phyloP scores from a whole-genome alignment of 2,329 filamentous ascomycete species.

The Mariannaea sp. region DNA sequence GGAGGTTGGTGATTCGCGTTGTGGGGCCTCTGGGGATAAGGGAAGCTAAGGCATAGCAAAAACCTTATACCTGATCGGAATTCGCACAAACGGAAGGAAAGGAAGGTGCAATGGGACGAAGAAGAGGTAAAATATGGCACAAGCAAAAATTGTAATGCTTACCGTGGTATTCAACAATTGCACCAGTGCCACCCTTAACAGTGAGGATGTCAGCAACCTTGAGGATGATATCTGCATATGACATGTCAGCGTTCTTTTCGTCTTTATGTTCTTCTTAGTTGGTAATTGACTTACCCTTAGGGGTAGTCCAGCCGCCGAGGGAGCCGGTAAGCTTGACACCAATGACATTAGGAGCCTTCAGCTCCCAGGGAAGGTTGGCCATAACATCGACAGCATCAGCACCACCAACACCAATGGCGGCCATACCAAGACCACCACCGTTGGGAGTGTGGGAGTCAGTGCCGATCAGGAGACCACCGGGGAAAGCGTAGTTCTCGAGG shows the following conservation, averaged over 20 bases:
- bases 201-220: slow-evolving; percentile 97
- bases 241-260: slow-evolving; percentile 10
- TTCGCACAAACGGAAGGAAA: too few relatives aligned
- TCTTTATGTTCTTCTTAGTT: not conserved
- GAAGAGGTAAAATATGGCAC: not conserved
- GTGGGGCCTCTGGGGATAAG: too few relatives aligned
- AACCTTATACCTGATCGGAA: too few relatives aligned
- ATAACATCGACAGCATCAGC: slow-evolving; percentile 99
- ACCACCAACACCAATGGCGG: slow-evolving; percentile 94
- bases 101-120: too few relatives aligned
- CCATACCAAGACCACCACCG: slow-evolving; percentile 93
- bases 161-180: slow-evolving; percentile 78
- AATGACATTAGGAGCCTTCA: slow-evolving; percentile 97
- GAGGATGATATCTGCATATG: slow-evolving; percentile 79
- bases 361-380: slow-evolving; percentile 95
- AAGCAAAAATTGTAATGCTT: slow-evolving; percentile 42
- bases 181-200: slow-evolving; percentile 96
- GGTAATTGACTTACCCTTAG: slow-evolving; percentile 71
- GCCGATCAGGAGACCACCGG: slow-evolving; percentile 95
- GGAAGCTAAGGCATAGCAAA: too few relatives aligned
- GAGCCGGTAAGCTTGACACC: slow-evolving; percentile 93
- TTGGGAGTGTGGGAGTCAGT: slow-evolving; percentile 99
- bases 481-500: slow-evolving; percentile 99
- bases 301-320: slow-evolving; percentile 87
- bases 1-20: too few relatives aligned